phyloP scores from a whole-genome alignment of 1,284 basidiomycete genomes.

The Heterobasidion annosum region DNA sequence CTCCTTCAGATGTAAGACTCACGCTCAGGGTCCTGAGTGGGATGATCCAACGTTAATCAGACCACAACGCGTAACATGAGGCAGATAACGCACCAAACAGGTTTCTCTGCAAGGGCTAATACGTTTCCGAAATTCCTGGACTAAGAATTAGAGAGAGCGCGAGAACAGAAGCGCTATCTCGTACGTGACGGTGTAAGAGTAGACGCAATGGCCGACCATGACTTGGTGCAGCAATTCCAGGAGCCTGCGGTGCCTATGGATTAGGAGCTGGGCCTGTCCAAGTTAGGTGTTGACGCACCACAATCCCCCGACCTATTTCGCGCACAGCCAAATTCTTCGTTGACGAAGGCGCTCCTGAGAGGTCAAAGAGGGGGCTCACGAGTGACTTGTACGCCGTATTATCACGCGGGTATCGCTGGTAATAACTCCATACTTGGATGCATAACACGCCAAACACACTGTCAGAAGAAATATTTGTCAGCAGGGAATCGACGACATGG shows the following conservation, averaged over 20 bases:
- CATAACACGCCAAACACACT: conserved; percentile 42
- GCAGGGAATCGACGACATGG: neutral
- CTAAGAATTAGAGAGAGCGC: neutral
- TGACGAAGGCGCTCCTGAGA: neutral
- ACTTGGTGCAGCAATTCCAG: conserved; percentile 44
- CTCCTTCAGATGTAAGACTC: neutral
- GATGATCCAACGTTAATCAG: too few relatives aligned
- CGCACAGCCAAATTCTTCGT: conserved; percentile 10
- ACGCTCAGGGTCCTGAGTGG: conserved; percentile 7
- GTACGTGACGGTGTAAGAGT: conserved; percentile 44
- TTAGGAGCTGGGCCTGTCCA: conserved; percentile 2
- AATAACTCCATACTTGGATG: conserved; percentile 46
- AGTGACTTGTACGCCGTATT: conserved; percentile 41
- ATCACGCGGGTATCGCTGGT: conserved; percentile 45
- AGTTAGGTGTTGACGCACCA: conserved; percentile 25
- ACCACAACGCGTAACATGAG: neutral
- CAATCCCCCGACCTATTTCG: conserved; percentile 26
- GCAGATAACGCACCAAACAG: conserved; percentile 33
- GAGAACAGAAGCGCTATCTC: conserved; percentile 11
- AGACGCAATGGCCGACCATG: conserved; percentile 47
- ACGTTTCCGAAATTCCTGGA: conserved; percentile 39
- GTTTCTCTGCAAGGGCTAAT: conserved; percentile 28
- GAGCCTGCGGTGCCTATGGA: conserved; percentile 23
- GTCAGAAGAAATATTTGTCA: neutral
- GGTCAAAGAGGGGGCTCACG: conserved; percentile 26